phyloP scores from a whole-genome alignment of 441 rosid genomes.

The Isatis lusitanica region DNA sequence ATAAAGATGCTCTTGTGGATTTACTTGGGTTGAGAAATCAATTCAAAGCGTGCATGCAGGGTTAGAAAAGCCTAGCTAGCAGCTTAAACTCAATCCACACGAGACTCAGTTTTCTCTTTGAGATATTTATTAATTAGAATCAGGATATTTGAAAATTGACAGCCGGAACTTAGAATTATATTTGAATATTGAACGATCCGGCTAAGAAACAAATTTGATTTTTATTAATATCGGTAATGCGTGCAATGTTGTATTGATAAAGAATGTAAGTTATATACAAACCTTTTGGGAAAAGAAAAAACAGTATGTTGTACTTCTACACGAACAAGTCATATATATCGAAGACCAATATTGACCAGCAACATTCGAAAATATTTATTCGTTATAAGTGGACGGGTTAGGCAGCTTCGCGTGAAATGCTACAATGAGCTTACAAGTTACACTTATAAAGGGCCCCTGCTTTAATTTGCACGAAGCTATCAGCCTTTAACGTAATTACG shows the following conservation, averaged over 20 bases:
- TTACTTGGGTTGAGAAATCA: neutral
- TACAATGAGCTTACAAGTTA: neutral
- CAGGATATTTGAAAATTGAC: neutral
- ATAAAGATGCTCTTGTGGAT: neutral
- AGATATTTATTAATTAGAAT: neutral
- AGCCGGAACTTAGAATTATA: too few species aligned
- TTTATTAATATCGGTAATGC: neutral
- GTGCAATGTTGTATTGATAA: neutral
- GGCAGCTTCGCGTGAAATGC: constrained; percentile 32
- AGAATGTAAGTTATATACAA: neutral
- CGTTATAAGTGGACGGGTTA: constrained; percentile 21
- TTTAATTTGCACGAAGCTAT: constrained; percentile 3
- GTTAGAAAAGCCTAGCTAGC: neutral
- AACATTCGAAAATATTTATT: neutral
- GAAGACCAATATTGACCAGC: constrained; percentile 26
- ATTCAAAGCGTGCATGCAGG: neutral
- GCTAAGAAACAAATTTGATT: neutral
- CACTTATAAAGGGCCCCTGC: neutral
- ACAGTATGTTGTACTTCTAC: neutral
- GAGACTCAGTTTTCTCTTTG: neutral
- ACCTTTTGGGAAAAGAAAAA: too few species aligned
- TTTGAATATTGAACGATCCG: too few species aligned
- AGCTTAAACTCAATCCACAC: neutral
- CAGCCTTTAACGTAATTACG: constrained; percentile 3
- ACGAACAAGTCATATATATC: neutral